phyloP scores from a whole-genome alignment of 306 rosid species.

The Dicorynia guianensis region DNA sequence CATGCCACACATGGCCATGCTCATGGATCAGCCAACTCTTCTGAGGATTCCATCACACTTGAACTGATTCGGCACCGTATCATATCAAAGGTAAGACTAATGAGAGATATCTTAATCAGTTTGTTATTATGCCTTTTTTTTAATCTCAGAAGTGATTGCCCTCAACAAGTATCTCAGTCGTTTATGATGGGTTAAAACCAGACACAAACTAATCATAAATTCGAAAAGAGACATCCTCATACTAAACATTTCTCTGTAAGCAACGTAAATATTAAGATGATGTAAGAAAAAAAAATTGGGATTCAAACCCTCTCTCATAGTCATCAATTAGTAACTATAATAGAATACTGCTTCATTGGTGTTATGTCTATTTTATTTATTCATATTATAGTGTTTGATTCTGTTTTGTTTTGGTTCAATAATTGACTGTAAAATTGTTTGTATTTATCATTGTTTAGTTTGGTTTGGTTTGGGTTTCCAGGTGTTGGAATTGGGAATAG shows the following conservation, averaged over 20 bases:
- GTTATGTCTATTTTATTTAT: neutral
- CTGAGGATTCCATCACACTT: constrained; percentile 38
- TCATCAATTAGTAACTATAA: no score
- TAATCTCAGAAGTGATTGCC: no score
- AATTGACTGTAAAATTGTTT: neutral
- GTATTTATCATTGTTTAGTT: neutral
- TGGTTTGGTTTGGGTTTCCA: constrained; percentile 4
- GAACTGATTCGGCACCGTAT: constrained; percentile 69
- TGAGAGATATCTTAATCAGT: neutral
- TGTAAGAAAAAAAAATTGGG: no score
- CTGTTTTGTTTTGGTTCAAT: neutral
- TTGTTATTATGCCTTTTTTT: neutral
- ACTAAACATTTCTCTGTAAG: no score
- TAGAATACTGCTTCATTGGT: no score
- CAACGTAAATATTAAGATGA: no score
- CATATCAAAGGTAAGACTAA: constrained; percentile 73
- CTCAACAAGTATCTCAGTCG: no score
- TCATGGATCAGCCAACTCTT: constrained; percentile 66
- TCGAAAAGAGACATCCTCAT: no score
- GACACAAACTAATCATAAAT: no score
- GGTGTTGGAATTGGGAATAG: constrained; percentile 87
- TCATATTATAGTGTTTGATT: neutral
- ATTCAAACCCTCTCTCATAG: no score
- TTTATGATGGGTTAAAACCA: no score
- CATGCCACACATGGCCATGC: constrained; percentile 97